A percentile compares a stretch with the other conserved stretches of the same genome.
Evolutionary conservation across 1,139 yeast genomes (phyloP).

Genomic region (Taphrina communis): DNA sequence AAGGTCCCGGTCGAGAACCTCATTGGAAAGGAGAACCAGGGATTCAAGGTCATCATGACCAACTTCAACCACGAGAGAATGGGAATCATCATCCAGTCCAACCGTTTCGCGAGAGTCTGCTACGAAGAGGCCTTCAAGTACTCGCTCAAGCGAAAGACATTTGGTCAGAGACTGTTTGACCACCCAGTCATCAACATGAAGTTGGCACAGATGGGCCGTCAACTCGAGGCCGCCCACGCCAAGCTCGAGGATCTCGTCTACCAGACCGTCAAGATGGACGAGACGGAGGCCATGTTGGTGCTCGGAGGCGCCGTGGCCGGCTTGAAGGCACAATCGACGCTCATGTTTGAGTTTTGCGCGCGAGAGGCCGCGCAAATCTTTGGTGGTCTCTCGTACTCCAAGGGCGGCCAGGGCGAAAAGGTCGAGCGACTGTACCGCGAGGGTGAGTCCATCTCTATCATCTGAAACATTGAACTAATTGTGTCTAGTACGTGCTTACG

Average conservation of each 20-base stretch:
- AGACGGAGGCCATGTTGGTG: constrained; percentile 52
- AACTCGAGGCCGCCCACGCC: constrained; percentile 55
- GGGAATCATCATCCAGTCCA: constrained; percentile 55
- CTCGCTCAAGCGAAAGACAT: constrained; percentile 55
- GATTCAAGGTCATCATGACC: constrained; percentile 57
- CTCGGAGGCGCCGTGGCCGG: constrained; percentile 58
- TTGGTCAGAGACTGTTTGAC: constrained; percentile 55
- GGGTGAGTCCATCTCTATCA: constrained; percentile 44
- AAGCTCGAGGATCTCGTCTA: constrained; percentile 54
- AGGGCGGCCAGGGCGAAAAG: constrained; percentile 57
- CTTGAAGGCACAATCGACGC: constrained; percentile 55
- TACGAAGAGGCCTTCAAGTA: constrained; percentile 55
- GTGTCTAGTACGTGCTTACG: constrained; percentile 49
- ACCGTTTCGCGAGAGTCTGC: constrained; percentile 55
- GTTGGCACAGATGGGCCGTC: constrained; percentile 56
- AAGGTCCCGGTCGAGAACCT: constrained; percentile 57
- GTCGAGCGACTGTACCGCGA: constrained; percentile 57
- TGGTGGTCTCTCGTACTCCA: constrained; percentile 57
- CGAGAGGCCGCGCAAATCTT: constrained; percentile 57
- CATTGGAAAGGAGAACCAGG: constrained; percentile 55
- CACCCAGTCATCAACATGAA: constrained; percentile 57
- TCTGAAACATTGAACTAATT: background rate
- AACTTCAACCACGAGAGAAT: constrained; percentile 58
- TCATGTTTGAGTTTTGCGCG: constrained; percentile 54
- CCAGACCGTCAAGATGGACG: constrained; percentile 49